Evolutionary conservation across 331 rosid species (phyloP).

Genomic region (Phaseolus coccineus): DNA sequence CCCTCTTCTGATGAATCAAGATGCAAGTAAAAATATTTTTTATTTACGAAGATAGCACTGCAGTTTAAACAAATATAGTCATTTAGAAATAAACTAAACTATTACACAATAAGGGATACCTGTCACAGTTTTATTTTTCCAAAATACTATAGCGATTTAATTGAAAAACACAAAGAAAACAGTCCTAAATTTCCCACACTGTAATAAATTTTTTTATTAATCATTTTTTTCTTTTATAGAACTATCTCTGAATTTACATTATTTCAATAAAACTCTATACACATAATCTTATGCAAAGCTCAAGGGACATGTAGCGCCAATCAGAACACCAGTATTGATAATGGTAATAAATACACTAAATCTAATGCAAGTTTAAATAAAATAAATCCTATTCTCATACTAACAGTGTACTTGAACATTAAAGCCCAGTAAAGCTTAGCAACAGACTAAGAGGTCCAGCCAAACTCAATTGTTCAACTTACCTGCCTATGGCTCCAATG

Average conservation of each 20-base stretch:
- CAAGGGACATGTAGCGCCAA: background rate
- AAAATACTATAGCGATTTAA: conserved; percentile 1
- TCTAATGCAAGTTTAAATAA: conserved; percentile 19
- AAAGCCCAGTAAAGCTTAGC: conserved; percentile 28
- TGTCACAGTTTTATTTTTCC: conserved; percentile 6
- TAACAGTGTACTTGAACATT: conserved; percentile 17
- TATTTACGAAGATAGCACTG: conserved; percentile 82
- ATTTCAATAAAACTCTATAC: conserved; percentile 16
- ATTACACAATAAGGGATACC: conserved; percentile 9
- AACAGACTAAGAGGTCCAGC: conserved; percentile 26
- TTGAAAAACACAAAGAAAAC: background rate
- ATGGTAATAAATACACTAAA: conserved; percentile 5
- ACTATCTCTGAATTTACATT: background rate
- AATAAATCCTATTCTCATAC: conserved; percentile 32
- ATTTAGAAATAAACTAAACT: conserved; percentile 26
- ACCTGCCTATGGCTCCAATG: conserved; percentile 91
- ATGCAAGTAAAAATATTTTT: conserved; percentile 78
- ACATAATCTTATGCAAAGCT: background rate
- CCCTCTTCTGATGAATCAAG: conserved; percentile 66
- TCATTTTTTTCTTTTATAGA: background rate
- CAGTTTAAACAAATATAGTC: conserved; percentile 48
- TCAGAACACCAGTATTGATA: conserved; percentile 15
- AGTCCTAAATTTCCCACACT: conserved; percentile 36
- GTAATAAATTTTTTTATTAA: background rate
- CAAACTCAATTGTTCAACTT: conserved; percentile 37